A percentile compares a stretch with the other conserved stretches of the same genome.
These are phyloP conservation scores for Phialophora verrucosa DNA, from an alignment of 2,329 filamentous ascomycete species.

Conservation along the genomic window DNA sequence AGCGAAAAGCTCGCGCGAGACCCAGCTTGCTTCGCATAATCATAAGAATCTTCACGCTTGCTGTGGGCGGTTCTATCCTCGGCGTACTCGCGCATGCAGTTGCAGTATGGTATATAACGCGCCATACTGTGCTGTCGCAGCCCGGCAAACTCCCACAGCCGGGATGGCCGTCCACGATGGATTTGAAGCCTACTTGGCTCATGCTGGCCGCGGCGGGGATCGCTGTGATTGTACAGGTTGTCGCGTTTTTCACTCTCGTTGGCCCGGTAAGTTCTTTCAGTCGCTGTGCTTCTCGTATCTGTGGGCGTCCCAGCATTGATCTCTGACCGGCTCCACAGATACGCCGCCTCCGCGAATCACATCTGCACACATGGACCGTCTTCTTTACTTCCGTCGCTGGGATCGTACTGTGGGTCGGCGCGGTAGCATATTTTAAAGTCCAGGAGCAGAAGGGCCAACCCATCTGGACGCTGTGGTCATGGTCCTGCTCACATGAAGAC, in stretches of 20 bases:
- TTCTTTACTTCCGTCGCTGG: slow-evolving; percentile 14
- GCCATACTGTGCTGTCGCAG: neutral
- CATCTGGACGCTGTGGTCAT: slow-evolving; percentile 21
- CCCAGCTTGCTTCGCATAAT: slow-evolving; percentile 7
- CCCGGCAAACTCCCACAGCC: slow-evolving; percentile 2
- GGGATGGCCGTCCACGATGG: slow-evolving; percentile 4
- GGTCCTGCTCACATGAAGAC: slow-evolving; percentile 14
- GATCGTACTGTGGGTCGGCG: slow-evolving; percentile 14
- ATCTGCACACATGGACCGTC: slow-evolving; percentile 17
- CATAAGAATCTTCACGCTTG: slow-evolving; percentile 1
- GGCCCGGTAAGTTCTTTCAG: neutral
- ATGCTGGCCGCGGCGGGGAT: neutral
- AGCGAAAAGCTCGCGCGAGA: slow-evolving; percentile 4
- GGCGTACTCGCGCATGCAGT: neutral
- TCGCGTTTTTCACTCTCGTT: neutral
- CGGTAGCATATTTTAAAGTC: slow-evolving; percentile 19
- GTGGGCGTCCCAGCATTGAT: neutral
- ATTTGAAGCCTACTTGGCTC: slow-evolving; percentile 1
- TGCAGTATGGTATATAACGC: slow-evolving; percentile 1
- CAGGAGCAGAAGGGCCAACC: slow-evolving; percentile 9
- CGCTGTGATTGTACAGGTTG: neutral
- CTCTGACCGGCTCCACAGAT: slow-evolving; percentile 2
- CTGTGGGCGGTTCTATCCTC: neutral
- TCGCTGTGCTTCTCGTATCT: neutral
- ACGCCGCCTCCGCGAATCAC: slow-evolving; percentile 16